phyloP scores from a whole-genome alignment of 805 yeast species.

The Metschnikowia drakensbergensis region DNA sequence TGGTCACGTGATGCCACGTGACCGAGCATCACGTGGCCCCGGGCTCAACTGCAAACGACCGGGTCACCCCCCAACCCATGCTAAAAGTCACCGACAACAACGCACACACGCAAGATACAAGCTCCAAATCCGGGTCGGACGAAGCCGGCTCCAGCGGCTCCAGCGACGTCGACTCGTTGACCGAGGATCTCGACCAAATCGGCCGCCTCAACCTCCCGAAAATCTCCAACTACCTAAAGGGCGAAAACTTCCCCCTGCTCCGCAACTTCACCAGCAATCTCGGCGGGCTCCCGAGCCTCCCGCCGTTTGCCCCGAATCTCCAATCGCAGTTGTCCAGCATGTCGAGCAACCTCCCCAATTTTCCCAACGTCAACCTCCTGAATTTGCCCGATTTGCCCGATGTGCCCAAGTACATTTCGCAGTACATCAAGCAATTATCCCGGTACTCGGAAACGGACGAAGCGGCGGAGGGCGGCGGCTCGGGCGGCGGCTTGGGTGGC shows the following conservation, averaged over 20 bases:
- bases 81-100: not conserved
- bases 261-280: slow-evolving; percentile 23
- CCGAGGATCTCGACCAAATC: slow-evolving; percentile 48
- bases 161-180: slow-evolving; percentile 29
- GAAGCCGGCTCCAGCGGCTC: slow-evolving; percentile 10
- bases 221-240: slow-evolving; percentile 10
- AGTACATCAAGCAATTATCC: slow-evolving; percentile 18
- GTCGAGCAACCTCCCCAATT: slow-evolving; percentile 20
- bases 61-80: not conserved
- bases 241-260: slow-evolving; percentile 20
- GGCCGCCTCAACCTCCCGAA: slow-evolving; percentile 40
- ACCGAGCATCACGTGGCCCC: not conserved
- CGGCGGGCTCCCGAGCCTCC: slow-evolving; percentile 21
- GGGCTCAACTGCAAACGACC: not conserved
- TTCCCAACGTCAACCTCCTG: slow-evolving; percentile 19
- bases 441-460: not conserved
- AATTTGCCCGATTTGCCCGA: slow-evolving; percentile 23
- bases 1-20: no score
- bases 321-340: slow-evolving; percentile 23
- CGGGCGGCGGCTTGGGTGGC: not conserved
- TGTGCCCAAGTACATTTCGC: slow-evolving; percentile 27
- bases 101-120: not conserved
- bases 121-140: not conserved
- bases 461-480: slow-evolving; percentile 2
- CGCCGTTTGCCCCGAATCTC: slow-evolving; percentile 12